A percentile compares a stretch with the other conserved stretches of the same genome.
Evolutionary conservation across 352 stramenopile species (phyloP).

Genomic region (Phytopythium oedochilum): DNA sequence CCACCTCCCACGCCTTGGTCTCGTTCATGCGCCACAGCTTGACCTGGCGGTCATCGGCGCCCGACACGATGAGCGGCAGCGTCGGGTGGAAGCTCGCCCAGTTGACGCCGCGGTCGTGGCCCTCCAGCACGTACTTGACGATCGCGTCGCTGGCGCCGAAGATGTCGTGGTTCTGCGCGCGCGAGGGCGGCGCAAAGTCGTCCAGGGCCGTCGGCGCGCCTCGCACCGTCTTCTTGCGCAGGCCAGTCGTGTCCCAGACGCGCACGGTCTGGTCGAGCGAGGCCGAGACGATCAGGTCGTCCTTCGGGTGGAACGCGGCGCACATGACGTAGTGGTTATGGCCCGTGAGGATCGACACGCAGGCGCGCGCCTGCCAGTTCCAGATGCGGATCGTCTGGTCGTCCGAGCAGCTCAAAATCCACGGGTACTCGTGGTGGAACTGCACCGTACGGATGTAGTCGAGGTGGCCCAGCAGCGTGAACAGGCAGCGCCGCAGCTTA

Average conservation of each 20-base stretch:
- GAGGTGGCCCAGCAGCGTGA: slow-evolving; percentile 98
- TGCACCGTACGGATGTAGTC: slow-evolving; percentile 99
- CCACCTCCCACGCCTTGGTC: slow-evolving; percentile 99
- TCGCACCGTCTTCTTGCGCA: slow-evolving; percentile 98
- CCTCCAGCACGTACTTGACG: slow-evolving; percentile 99
- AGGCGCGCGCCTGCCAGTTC: slow-evolving; percentile 99
- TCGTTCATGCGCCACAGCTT: slow-evolving; percentile 99
- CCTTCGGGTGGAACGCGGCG: slow-evolving; percentile 98
- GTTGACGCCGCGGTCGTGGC: slow-evolving; percentile 99
- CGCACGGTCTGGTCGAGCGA: slow-evolving; percentile 98
- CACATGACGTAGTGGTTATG: slow-evolving; percentile 99
- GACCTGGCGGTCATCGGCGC: slow-evolving; percentile 98
- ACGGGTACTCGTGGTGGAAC: slow-evolving; percentile 99
- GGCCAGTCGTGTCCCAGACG: slow-evolving; percentile 99
- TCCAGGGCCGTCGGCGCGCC: slow-evolving; percentile 82
- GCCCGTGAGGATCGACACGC: slow-evolving; percentile 98
- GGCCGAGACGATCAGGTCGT: slow-evolving; percentile 99
- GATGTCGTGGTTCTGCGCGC: slow-evolving; percentile 80
- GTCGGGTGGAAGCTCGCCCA: slow-evolving; percentile 99
- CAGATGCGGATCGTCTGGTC: slow-evolving; percentile 99
- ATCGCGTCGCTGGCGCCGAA: slow-evolving; percentile 99
- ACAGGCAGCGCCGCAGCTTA: slow-evolving; percentile 98
- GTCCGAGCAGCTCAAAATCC: slow-evolving; percentile 97
- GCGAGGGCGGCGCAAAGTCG: slow-evolving; percentile 31
- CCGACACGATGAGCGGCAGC: slow-evolving; percentile 97